Percentiles rank a stretch among this genome's conserved stretches.
Conservation (phyloP, 73 alveolate species). For the Tetrahymena malaccensis region DNA sequence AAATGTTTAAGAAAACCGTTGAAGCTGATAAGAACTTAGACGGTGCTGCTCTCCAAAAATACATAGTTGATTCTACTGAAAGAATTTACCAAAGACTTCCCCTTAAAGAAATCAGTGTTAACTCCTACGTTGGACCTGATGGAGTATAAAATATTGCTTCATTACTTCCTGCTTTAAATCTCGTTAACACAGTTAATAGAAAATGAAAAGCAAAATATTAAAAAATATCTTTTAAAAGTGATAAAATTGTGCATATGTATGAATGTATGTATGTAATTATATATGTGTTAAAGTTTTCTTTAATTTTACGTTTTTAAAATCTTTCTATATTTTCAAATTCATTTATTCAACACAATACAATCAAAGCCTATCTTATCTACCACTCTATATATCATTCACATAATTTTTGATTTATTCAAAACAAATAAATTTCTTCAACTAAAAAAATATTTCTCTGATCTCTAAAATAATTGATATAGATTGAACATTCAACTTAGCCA, state of each 20-base stretch:
- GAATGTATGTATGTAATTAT: no score
- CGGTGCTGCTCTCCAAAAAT: background rate
- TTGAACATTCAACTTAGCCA: no score
- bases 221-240: background rate
- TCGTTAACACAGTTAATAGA: background rate
- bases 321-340: background rate
- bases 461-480: no score
- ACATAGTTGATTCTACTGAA: background rate
- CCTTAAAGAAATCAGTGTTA: background rate
- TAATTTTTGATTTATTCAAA: no score
- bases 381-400: no score
- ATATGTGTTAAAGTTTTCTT: no score
- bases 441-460: no score
- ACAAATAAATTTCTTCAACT: no score
- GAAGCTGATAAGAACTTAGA: background rate
- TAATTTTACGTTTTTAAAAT: background rate
- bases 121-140: background rate
- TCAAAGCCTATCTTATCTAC: no score
- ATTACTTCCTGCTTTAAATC: background rate
- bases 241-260: no score
- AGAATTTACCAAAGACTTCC: background rate
- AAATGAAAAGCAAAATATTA: background rate
- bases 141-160: background rate
- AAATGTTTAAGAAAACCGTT: background rate
- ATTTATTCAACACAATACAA: no score